Percentiles rank a stretch among this genome's conserved stretches.
These are phyloP conservation scores for Ganoderma meredithae DNA, from an alignment of 1,284 basidiomycete genomes.

Conservation along the genomic window DNA sequence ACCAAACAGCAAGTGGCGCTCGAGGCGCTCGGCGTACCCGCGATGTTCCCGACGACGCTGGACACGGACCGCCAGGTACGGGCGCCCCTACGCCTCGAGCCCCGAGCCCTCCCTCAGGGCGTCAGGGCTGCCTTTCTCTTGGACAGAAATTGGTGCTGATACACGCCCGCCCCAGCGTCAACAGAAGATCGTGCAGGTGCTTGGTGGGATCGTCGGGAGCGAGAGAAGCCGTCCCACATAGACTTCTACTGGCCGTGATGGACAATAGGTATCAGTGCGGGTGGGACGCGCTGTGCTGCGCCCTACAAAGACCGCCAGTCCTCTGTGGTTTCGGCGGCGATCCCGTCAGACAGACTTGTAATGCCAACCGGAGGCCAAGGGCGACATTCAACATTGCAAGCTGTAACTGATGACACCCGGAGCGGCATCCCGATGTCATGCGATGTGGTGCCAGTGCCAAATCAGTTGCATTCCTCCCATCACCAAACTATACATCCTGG, in stretches of 20 bases:
- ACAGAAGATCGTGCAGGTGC: conserved; percentile 56
- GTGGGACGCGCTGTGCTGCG: conserved; percentile 4
- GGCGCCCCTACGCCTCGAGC: conserved; percentile 8
- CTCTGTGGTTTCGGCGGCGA: neutral
- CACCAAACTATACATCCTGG: neutral
- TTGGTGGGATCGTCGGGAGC: conserved; percentile 51
- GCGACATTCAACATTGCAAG: neutral
- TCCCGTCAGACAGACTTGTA: neutral
- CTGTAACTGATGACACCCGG: neutral
- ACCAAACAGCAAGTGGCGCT: conserved; percentile 71
- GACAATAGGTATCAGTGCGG: conserved; percentile 8
- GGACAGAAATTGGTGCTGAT: conserved; percentile 17
- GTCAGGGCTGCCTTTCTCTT: conserved; percentile 17
- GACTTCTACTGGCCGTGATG: conserved; percentile 10
- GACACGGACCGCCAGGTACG: conserved; percentile 63
- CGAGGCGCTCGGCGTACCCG: conserved; percentile 66
- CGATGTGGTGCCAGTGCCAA: neutral
- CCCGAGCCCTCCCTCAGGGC: too few species aligned
- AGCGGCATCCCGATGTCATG: neutral
- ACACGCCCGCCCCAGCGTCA: conserved; percentile 48
- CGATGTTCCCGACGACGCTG: conserved; percentile 67
- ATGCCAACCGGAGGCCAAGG: neutral
- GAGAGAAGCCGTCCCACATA: conserved; percentile 20
- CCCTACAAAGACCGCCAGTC: neutral
- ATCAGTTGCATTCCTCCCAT: neutral